Conservation (phyloP, 2,329 filamentous ascomycete species). For the Stachybotrys elegans region DNA sequence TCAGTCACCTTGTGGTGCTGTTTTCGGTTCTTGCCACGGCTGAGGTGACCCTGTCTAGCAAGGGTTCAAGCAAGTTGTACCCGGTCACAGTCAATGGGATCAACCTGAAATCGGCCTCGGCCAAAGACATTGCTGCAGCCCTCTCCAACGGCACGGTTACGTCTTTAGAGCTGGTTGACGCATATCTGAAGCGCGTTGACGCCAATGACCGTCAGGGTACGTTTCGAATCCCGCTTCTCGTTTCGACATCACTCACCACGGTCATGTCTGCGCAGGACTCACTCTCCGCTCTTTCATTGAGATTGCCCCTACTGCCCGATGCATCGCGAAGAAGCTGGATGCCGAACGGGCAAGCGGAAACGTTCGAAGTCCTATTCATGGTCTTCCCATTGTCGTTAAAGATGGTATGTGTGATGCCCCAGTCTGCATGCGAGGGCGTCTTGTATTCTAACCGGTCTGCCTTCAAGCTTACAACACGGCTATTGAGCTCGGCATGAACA, state of each 20-base stretch:
- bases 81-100: no score
- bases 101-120: no score
- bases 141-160: background rate
- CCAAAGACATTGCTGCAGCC: background rate
- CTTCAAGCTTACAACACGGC: slow-evolving; percentile 12
- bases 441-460: background rate
- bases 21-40: no score
- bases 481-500: slow-evolving; percentile 13
- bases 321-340: slow-evolving; percentile 7
- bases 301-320: background rate
- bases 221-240: no score
- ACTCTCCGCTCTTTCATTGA: slow-evolving; percentile 1
- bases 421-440: background rate
- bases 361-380: slow-evolving; percentile 14
- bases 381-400: slow-evolving; percentile 18
- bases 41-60: no score
- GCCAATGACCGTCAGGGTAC: background rate
- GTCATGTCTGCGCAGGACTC: background rate
- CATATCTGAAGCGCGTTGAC: slow-evolving; percentile 1
- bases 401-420: slow-evolving; percentile 4
- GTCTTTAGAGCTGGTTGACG: slow-evolving; percentile 1
- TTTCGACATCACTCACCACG: background rate
- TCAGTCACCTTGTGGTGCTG: no score
- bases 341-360: slow-evolving; percentile 13
- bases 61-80: no score